These are phyloP conservation scores for Coemansia sp. DNA, from an alignment of 192 early-diverging fungal species.

Conservation along the genomic window DNA sequence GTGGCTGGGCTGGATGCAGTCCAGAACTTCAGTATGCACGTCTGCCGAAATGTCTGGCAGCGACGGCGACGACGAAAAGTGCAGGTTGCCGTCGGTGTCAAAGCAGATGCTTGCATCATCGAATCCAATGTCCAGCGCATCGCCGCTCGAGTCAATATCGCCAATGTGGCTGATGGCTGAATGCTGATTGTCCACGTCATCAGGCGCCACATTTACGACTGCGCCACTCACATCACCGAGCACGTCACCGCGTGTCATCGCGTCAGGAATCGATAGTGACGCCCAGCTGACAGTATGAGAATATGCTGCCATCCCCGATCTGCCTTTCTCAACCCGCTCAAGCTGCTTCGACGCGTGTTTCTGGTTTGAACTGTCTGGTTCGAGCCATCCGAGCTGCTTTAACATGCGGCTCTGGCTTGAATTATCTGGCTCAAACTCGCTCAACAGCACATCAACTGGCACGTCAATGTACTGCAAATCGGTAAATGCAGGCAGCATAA, in stretches of 20 bases:
- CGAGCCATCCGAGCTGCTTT: constrained; percentile 26
- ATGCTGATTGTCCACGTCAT: not conserved
- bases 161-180: not conserved
- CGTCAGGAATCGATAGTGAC: constrained; percentile 24
- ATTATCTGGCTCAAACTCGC: not conserved
- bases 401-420: not conserved
- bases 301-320: not conserved
- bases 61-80: constrained; percentile 10
- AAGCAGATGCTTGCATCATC: constrained; percentile 17
- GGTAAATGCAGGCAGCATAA: constrained; percentile 13
- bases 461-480: not conserved
- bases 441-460: not conserved
- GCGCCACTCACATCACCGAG: not conserved
- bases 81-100: constrained; percentile 33
- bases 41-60: constrained; percentile 4
- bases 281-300: constrained; percentile 14
- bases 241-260: not conserved
- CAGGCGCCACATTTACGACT: not conserved
- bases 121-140: not conserved
- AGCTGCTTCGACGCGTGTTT: no score
- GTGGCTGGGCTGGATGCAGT: not conserved
- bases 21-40: constrained; percentile 9
- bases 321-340: no score
- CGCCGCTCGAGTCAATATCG: not conserved
- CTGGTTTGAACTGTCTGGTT: not conserved